Evolutionary conservation across 257 asterid genomes (phyloP).

Genomic region (Gynochthodes officinalis): DNA sequence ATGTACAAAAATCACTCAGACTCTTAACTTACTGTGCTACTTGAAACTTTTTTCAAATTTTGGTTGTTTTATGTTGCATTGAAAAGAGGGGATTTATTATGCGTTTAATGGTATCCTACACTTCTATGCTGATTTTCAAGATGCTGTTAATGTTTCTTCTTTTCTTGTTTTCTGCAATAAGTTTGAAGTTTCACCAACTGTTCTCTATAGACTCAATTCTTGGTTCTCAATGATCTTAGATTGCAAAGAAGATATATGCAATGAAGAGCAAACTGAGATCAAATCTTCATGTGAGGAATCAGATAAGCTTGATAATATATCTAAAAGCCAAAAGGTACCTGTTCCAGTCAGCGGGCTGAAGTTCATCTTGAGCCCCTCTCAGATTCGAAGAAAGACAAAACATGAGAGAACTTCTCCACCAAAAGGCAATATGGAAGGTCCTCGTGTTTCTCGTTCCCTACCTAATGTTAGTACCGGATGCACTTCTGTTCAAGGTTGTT

Average conservation of each 20-base stretch:
- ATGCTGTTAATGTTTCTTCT: not conserved
- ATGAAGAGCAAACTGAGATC: constrained; percentile 36
- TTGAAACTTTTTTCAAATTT: not conserved
- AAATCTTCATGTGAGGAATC: constrained; percentile 33
- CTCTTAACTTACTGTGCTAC: not conserved
- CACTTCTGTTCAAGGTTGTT: constrained; percentile 64
- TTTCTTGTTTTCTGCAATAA: constrained; percentile 5
- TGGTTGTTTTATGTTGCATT: not conserved
- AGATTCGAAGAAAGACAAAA: constrained; percentile 40
- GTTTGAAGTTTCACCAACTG: not conserved
- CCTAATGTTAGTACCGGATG: constrained; percentile 66
- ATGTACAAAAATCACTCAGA: not conserved
- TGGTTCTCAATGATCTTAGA: constrained; percentile 34
- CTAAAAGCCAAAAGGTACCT: constrained; percentile 29
- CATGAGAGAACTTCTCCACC: constrained; percentile 31
- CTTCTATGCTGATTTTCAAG: not conserved
- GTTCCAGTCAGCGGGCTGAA: constrained; percentile 35
- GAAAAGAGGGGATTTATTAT: not conserved
- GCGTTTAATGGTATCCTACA: not conserved
- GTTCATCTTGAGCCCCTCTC: constrained; percentile 31
- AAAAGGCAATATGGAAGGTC: constrained; percentile 60
- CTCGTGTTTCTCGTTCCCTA: constrained; percentile 54
- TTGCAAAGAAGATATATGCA: constrained; percentile 43
- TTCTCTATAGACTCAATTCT: constrained; percentile 18
- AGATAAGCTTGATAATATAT: constrained; percentile 24